A percentile compares a stretch with the other conserved stretches of the same genome.
These are phyloP conservation scores for Crinitomyces ghanaensis DNA, from an alignment of 805 yeast genomes.

Conservation along the genomic window DNA sequence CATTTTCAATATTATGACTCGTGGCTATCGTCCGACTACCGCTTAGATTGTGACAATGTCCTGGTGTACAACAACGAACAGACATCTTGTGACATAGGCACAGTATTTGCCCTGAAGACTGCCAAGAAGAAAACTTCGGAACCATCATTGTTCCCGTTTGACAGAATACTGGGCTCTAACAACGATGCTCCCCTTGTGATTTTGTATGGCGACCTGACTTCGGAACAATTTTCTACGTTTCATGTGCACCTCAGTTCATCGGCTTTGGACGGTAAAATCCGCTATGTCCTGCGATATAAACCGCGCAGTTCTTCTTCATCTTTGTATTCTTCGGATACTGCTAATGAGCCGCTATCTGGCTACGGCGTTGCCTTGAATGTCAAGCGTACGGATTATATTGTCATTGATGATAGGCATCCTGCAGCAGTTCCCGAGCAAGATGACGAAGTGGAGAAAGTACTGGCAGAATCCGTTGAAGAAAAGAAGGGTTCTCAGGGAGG, in stretches of 20 bases:
- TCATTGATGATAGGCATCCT: slow-evolving; percentile 53
- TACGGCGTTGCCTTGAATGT: slow-evolving; percentile 57
- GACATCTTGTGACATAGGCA: slow-evolving; percentile 59
- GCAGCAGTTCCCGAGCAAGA: no score
- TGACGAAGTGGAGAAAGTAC: slow-evolving; percentile 6
- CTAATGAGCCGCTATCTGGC: slow-evolving; percentile 30
- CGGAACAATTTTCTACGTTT: slow-evolving; percentile 42
- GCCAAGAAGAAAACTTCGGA: slow-evolving; percentile 23
- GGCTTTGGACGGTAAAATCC: slow-evolving; percentile 51
- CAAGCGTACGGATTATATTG: slow-evolving; percentile 57
- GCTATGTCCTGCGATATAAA: slow-evolving; percentile 67
- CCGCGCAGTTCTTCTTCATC: no score
- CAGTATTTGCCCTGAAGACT: slow-evolving; percentile 68
- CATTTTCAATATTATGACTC: slow-evolving; percentile 44
- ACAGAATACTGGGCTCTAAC: slow-evolving; percentile 49
- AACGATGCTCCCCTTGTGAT: slow-evolving; percentile 41
- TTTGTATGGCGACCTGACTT: slow-evolving; percentile 54
- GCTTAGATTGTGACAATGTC: slow-evolving; percentile 34
- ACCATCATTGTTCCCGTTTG: slow-evolving; percentile 35
- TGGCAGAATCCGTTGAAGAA: slow-evolving; percentile 25
- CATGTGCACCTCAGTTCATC: slow-evolving; percentile 48
- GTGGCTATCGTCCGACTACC: slow-evolving; percentile 21
- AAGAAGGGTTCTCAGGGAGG: slow-evolving; percentile 6
- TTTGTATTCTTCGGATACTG: slow-evolving; percentile 21
- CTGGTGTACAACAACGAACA: slow-evolving; percentile 39